phyloP scores from a whole-genome alignment of 495 filamentous ascomycete species.

The Collariella sp. region DNA sequence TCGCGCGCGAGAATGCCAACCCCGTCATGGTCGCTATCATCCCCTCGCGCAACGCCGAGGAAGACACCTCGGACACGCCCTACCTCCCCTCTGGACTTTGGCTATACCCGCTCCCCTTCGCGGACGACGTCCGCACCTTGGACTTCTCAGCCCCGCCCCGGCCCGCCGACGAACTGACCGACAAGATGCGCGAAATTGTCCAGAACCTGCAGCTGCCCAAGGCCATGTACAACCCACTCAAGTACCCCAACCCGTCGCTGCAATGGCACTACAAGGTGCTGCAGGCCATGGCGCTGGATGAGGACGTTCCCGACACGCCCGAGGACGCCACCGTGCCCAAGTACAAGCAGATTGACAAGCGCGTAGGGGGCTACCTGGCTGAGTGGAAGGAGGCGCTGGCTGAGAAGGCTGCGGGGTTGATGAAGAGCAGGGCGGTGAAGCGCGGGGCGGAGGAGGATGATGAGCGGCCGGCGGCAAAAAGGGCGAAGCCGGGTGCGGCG shows the following conservation, averaged over 20 bases:
- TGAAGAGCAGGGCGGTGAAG: conserved; percentile 32
- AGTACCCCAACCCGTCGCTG: conserved; percentile 88
- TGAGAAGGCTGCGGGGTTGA: conserved; percentile 38
- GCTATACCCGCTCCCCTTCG: conserved; percentile 80
- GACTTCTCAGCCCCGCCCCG: conserved; percentile 40
- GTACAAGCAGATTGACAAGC: conserved; percentile 71
- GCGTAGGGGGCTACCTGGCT: conserved; percentile 66
- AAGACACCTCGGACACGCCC: conserved; percentile 53
- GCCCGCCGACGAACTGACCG: conserved; percentile 63
- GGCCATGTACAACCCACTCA: conserved; percentile 68
- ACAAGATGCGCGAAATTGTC: conserved; percentile 71
- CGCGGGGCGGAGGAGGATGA: conserved; percentile 34
- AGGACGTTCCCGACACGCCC: conserved; percentile 72
- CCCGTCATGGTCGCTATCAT: conserved; percentile 75
- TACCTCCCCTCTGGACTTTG: conserved; percentile 78
- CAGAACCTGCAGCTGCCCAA: conserved; percentile 87
- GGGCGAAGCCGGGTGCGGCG: conserved; percentile 25
- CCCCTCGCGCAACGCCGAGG: conserved; percentile 58
- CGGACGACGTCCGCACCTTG: conserved; percentile 77
- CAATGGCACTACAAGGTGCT: conserved; percentile 98
- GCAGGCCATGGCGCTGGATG: conserved; percentile 85
- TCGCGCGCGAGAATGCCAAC: conserved; percentile 67
- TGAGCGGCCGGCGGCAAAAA: conserved; percentile 37
- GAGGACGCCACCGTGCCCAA: conserved; percentile 83
- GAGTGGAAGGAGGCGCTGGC: conserved; percentile 63